Conservation (phyloP, 805 yeast genomes). For the Lachancea kluyveri region DNA sequence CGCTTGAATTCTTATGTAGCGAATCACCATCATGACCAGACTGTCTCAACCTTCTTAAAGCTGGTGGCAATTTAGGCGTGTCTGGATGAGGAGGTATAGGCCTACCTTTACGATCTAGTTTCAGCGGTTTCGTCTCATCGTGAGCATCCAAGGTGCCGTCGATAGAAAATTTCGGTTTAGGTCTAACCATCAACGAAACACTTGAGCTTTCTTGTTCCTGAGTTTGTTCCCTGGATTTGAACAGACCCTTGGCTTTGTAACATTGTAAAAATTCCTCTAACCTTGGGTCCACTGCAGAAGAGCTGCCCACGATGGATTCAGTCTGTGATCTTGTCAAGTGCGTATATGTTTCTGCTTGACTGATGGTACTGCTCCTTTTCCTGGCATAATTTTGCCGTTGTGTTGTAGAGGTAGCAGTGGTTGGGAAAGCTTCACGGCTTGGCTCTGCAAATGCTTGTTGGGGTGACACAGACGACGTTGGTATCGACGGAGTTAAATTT, state of each 20-base stretch:
- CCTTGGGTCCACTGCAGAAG: conserved; percentile 41
- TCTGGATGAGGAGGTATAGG: conserved; percentile 49
- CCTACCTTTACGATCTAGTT: conserved; percentile 36
- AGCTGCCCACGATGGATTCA: conserved; percentile 4
- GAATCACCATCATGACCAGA: conserved; percentile 1
- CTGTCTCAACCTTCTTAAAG: conserved; percentile 31
- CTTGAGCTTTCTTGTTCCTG: background rate
- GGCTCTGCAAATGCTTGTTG: background rate
- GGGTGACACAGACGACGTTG: too few species aligned
- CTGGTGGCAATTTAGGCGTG: conserved; percentile 42
- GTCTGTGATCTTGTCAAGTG: conserved; percentile 17
- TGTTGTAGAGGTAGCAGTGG: too few species aligned
- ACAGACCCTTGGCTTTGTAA: conserved; percentile 19
- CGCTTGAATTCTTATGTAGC: conserved; percentile 7
- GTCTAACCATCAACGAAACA: background rate
- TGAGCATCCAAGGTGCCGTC: conserved; percentile 9
- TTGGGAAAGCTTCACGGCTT: background rate
- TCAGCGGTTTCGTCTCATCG: conserved; percentile 6
- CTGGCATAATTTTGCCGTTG: conserved; percentile 1
- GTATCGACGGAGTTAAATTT: background rate
- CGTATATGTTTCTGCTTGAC: background rate
- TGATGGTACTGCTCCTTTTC: background rate
- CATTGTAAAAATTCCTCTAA: conserved; percentile 40
- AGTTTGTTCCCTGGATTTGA: conserved; percentile 13
- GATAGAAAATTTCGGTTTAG: conserved; percentile 12